Evolutionary conservation across 2,329 filamentous ascomycete species (phyloP).

Genomic region (Penicillium sp.): DNA sequence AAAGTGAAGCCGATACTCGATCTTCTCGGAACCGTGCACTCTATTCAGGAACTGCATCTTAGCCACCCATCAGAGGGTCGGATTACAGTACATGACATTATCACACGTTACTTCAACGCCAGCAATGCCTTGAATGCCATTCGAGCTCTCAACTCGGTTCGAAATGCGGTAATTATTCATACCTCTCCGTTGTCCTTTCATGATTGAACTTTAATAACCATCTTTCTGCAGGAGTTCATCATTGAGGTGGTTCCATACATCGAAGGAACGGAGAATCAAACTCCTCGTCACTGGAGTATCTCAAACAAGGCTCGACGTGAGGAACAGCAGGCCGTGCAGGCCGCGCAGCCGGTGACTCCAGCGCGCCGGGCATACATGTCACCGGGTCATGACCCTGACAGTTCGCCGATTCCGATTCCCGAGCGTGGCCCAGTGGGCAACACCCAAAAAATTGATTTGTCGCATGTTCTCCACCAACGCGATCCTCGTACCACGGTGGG

Average conservation of each 20-base stretch:
- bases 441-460: background rate
- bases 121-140: constrained; percentile 6
- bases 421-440: background rate
- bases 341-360: background rate
- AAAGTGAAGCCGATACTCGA: background rate
- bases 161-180: constrained; percentile 1
- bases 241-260: constrained; percentile 3
- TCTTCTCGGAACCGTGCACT: constrained; percentile 3
- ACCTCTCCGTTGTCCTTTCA: background rate
- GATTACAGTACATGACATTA: background rate
- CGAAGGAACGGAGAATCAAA: background rate
- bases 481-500: constrained; percentile 5
- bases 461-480: background rate
- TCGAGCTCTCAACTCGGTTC: constrained; percentile 4
- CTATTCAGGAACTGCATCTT: background rate
- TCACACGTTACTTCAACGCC: constrained; percentile 2
- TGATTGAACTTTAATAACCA: background rate
- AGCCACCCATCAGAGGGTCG: background rate
- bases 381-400: background rate
- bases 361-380: background rate
- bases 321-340: background rate
- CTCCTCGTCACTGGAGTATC: constrained; percentile 1
- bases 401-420: background rate
- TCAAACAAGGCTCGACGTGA: background rate
- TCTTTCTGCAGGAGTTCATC: constrained; percentile 1